Evolutionary conservation across 1,284 basidiomycete species (phyloP), one percentile per base, ranked within the genome.

Genomic region (Trichosporon inkin): DNA sequence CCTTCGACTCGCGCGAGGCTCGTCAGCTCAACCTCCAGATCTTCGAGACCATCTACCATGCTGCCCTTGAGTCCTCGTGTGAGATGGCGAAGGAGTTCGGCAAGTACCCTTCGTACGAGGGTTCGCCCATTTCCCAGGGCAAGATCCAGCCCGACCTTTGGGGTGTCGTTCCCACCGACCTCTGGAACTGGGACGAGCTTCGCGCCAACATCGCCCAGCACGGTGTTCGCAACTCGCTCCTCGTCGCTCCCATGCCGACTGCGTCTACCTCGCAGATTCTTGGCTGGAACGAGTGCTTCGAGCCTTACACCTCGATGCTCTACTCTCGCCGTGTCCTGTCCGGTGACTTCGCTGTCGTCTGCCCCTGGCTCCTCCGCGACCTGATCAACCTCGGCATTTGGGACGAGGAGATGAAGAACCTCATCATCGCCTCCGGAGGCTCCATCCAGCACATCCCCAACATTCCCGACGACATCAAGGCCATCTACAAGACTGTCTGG

Each of bases 41-140:
- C 78, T 98, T 98, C 75, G 96, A 99, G 83, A 99, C 96, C 24
- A 98, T 99, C 77, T 99, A 99, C 78, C 92, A 99, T 73, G 96
- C 86, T 52, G 90, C 91, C 1, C 84, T 95, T 52, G 95, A 99
- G 80, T 87, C 92, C 11, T 95, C 91, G 66, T 86, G 84, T 64
- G 96, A 99, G 79, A 81, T 99, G 67, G 95, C 96, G 13, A 84
- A 83, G 70, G 80, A 79, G 60, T 84, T 89, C 37, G 95, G 96
- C 39, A 84, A 88, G 19, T 99, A 99, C 79, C 88, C 92, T 78
- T 89, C 92, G 0, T 99, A 88, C 83, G 82, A 86, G 69, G 96
- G 96, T 36, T 92, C 89, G 62, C 96, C 96, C 22, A 91, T 92
- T 2, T 86, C 86, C 47, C 83, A 87, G 69, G 96, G 96, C 55